Percentiles rank a stretch among this genome's conserved stretches.
phyloP scores from a whole-genome alignment of 164 flowering plant species.

The Tetracentron sinense region DNA sequence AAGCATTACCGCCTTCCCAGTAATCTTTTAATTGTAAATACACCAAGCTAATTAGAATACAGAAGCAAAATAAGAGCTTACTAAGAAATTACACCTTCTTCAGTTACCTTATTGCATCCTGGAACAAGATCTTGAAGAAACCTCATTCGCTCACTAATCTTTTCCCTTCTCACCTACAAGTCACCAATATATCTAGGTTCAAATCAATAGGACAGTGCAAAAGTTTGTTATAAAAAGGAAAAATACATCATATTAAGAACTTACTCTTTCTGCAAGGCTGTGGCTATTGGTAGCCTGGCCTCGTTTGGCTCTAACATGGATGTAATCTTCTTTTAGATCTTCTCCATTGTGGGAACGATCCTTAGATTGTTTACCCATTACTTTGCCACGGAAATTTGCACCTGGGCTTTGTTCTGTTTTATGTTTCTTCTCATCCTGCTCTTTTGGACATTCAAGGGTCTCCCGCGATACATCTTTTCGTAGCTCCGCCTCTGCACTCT shows the following conservation, averaged over 20 bases:
- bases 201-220: too few relatives aligned
- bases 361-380: background rate
- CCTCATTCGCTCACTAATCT: slow-evolving; percentile 93
- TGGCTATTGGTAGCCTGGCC: slow-evolving; percentile 18
- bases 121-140: slow-evolving; percentile 98
- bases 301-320: slow-evolving; percentile 14
- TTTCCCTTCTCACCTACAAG: slow-evolving; percentile 87
- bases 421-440: background rate
- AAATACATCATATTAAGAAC: too few relatives aligned
- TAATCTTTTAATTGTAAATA: slow-evolving; percentile 41
- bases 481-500: background rate
- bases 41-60: background rate
- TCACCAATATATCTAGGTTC: slow-evolving; percentile 12
- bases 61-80: background rate
- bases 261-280: slow-evolving; percentile 21
- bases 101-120: slow-evolving; percentile 85
- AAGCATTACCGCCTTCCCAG: slow-evolving; percentile 97
- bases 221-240: too few relatives aligned
- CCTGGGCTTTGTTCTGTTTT: background rate
- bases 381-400: background rate
- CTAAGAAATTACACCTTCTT: background rate
- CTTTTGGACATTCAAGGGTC: background rate
- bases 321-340: background rate
- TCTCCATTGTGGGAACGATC: background rate
- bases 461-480: background rate